phyloP scores from a whole-genome alignment of 305 asterid genomes.

The Ilex paraguariensis region DNA sequence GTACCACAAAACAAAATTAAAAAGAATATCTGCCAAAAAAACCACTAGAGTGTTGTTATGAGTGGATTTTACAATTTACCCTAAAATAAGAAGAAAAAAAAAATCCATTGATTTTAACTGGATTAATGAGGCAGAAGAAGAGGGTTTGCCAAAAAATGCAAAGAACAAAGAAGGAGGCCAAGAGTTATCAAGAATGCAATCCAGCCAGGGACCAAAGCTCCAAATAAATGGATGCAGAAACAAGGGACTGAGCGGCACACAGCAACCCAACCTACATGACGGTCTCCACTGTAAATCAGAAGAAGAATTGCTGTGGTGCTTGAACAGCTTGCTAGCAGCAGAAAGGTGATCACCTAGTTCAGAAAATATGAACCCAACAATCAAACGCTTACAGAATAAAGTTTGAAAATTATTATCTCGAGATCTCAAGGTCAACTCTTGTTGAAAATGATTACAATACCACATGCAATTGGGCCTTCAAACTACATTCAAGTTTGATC shows the following conservation, averaged over 20 bases:
- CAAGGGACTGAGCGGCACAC: conserved; percentile 7
- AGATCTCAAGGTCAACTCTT: too few species aligned
- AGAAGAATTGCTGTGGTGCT: conserved; percentile 27
- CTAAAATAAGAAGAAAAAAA: too few species aligned
- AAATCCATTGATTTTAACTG: too few species aligned
- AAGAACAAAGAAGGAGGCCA: conserved; percentile 12
- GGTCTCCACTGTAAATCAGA: conserved; percentile 13
- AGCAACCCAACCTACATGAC: conserved; percentile 12
- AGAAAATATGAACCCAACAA: not conserved
- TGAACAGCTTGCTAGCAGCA: conserved; percentile 17
- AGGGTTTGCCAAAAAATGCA: conserved; percentile 17
- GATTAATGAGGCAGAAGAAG: not conserved
- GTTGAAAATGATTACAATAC: too few species aligned
- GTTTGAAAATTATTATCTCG: too few species aligned
- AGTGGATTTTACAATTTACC: too few species aligned
- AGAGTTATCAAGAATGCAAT: conserved; percentile 12
- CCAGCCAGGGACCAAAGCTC: conserved; percentile 7
- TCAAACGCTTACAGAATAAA: too few species aligned
- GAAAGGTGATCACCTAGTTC: conserved; percentile 12
- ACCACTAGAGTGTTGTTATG: too few species aligned
- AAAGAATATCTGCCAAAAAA: too few species aligned
- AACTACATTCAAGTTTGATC: too few species aligned
- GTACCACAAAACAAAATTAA: too few species aligned
- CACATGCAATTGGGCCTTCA: too few species aligned
- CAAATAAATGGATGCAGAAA: conserved; percentile 19